Base-by-base conservation (phyloP, 2,329 filamentous ascomycete genomes). In the Fusarium sp. region DNA sequence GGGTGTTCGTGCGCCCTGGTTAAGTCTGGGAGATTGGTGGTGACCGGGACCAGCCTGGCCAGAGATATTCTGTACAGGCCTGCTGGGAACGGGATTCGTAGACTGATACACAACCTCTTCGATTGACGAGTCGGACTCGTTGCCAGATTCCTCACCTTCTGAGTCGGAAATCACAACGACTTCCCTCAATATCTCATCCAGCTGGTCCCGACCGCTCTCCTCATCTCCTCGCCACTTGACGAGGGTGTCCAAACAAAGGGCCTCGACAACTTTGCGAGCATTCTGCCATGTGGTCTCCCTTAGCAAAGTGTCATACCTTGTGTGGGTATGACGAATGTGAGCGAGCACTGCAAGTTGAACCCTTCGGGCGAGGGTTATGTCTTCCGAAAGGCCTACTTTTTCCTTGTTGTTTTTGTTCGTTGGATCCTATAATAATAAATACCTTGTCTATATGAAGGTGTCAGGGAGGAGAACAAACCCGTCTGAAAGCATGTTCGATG, bases 151-250 rank as follows among this genome's bases (percentile, higher is more conserved):
- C 7, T 85, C 85, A 44, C 84, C 86, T 76, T 90, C 88, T 9
- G 86, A 86, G 74, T 90, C 88, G n/a, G 89, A 90, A 49, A 92
- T 91, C 75, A 92, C 87, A 60, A 92, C 88, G 16, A 92, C 89
- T 80, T 92, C 90, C 57, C 89, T 86, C 38, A 92, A 83, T 64
- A 92, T 91, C 78, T 92, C 90, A 66, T 92, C 90, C 21, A 92
- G 85, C 79, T 92, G 89, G 75, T 92, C 90, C 54, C 90, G 88
- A 32, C 90, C 90, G 23, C 88, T 92, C 79, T 92, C 90, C 79
- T 92, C 90, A 75, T 92, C 90, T 62, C 90, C 90, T 83, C 90
- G 90, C 90, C 90, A 92, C 87, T 92, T 92, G 84, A 92, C 88
- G 80, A 92, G 87, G 60, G 90, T 84, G 73, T 92, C 90, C 50